Evolutionary conservation across 2,329 filamentous ascomycete species (phyloP).

Genomic region (Botryosphaeria dothidea): DNA sequence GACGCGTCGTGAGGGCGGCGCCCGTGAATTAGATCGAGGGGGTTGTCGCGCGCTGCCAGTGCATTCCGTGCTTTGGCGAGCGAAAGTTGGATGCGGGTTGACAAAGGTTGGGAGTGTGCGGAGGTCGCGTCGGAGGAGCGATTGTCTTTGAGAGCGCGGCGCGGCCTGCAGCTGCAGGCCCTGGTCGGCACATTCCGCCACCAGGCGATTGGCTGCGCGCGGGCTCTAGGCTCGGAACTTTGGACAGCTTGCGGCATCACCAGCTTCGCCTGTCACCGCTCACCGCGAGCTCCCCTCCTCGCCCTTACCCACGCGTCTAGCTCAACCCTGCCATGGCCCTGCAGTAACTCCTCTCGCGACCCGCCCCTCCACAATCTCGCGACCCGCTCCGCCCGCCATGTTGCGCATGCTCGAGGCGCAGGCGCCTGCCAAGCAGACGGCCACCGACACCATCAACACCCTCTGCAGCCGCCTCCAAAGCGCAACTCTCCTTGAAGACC

Average conservation of each 20-base stretch:
- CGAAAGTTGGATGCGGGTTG: background rate
- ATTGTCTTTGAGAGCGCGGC: background rate
- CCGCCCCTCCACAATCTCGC: background rate
- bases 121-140: constrained; percentile 11
- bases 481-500: constrained; percentile 90
- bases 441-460: constrained; percentile 89
- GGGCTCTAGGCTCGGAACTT: background rate
- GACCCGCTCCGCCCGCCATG: constrained; percentile 2
- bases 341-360: background rate
- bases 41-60: background rate
- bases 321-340: background rate
- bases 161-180: background rate
- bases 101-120: constrained; percentile 3
- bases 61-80: constrained; percentile 10
- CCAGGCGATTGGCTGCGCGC: no score
- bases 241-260: constrained; percentile 18
- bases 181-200: background rate
- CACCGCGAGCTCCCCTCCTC: background rate
- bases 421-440: constrained; percentile 93
- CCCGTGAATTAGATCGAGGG: background rate
- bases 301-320: background rate
- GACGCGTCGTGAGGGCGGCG: constrained; percentile 12
- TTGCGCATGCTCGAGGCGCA: constrained; percentile 62
- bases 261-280: constrained; percentile 5
- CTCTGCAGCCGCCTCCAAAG: constrained; percentile 84